Evolutionary conservation across 1,139 yeast species (phyloP), one percentile per base, ranked within the genome.

Genomic region (Nadsonia starkeyi-henricii): DNA sequence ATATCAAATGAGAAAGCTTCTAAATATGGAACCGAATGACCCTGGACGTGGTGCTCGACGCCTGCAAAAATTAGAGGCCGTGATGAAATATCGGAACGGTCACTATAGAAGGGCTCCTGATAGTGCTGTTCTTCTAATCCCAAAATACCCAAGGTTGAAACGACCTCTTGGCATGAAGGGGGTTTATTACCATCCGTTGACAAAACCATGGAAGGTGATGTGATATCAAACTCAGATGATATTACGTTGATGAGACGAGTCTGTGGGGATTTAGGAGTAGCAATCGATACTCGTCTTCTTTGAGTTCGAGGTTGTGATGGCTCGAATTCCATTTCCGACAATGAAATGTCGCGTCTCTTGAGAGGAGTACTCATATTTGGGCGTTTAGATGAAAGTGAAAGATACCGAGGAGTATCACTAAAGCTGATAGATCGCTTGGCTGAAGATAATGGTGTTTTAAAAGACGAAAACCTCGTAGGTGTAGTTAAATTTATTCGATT

Each of bases 41-140:
- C 59, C 41, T 56, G 55, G 8, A 79, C 62, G 1, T 60, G 66
- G 53, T 79, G 78, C 54, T 74, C 77, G 51, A 73, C 77, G 20
- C 88, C 88, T 0, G 89, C 88, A 63, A 78, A 80, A 1, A 76
- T 63, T 51, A 80, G 71, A 0, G 93, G 80, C 26, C 66, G 68
- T 0, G 63, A 48, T 1, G 81, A 80, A 3, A 76, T 66, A 54
- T 83, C 85, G 1, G 61, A 58, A 0, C 67, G 62, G 33, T 71
- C 67, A 21, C 79, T 73, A 57, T 77, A 88, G 55, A 66, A 78
- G 0, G 96, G 95, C 52, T 77, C 83, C 1, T 57, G 53, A 58
- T 82, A 81, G 20, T 78, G 72, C 12, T 77, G 65, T 53, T 73
- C 69, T 1, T 82, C 72, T 4, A 74, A 56, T 0, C 79, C 80